These are phyloP conservation scores for Myriangium duriaei DNA, from an alignment of 2,329 filamentous ascomycete genomes.

Conservation along the genomic window DNA sequence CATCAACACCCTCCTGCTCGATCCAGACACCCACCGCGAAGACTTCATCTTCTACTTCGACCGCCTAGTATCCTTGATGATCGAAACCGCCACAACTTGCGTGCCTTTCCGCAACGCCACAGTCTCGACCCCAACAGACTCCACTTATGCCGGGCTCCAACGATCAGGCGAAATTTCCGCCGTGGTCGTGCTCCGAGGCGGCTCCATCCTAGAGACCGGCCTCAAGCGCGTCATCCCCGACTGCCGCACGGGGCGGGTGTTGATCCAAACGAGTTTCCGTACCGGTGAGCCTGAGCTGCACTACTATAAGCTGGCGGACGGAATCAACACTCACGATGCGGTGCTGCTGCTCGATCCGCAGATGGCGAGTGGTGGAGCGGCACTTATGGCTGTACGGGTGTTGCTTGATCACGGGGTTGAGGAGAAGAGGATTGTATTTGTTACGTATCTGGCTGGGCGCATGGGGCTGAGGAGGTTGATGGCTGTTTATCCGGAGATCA, in stretches of 20 bases:
- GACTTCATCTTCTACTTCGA: conserved; percentile 99
- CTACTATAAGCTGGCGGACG: conserved; percentile 66
- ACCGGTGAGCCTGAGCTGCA: conserved; percentile 89
- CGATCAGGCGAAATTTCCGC: conserved; percentile 65
- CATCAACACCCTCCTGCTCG: conserved; percentile 83
- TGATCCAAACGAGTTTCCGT: conserved; percentile 72
- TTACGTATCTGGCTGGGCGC: conserved; percentile 80
- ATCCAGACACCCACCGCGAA: conserved; percentile 64
- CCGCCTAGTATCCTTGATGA: conserved; percentile 66
- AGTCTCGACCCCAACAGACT: conserved; percentile 56
- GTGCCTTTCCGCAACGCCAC: conserved; percentile 52
- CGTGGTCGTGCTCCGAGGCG: conserved; percentile 78
- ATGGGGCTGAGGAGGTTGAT: conserved; percentile 74
- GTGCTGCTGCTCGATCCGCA: conserved; percentile 85
- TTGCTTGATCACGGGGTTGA: conserved; percentile 84
- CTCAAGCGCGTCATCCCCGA: conserved; percentile 85
- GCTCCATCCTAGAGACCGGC: conserved; percentile 76
- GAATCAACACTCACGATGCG: conserved; percentile 62
- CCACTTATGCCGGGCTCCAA: conserved; percentile 58
- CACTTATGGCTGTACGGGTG: conserved; percentile 92
- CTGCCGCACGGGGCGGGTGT: conserved; percentile 72
- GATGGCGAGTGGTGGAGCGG: conserved; percentile 79
- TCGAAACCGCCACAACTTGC: conserved; percentile 66
- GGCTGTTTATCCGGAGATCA: conserved; percentile 77
- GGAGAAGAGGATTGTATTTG: conserved; percentile 76